Base-by-base conservation (phyloP, 164 flowering plant genomes). In the Cinnamomum micranthum region DNA sequence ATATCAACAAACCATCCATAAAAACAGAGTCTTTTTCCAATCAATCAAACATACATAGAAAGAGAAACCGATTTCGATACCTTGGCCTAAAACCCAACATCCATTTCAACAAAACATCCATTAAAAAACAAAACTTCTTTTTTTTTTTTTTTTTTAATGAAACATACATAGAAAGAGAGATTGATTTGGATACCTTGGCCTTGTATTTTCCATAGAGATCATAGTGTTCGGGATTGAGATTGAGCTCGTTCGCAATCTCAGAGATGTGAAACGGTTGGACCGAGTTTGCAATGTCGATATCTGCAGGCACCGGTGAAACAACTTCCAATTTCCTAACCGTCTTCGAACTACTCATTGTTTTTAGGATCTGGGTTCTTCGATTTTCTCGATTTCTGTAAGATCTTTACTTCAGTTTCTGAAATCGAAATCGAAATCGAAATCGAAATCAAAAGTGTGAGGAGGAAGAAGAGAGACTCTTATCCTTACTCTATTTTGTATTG, bases 171-270 rank as follows among this genome's bases (percentile, higher is more conserved):
- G 76, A 65, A 78, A 65, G 66, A 23, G 28, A 22, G 33, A 47
- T n/a, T 25, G 11, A 31, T 52, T 28, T 24, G 73, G 64, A 33
- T 28, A 94, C 99, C 98, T 94, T 96, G 78, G 99, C 99, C 78
- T 96, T 96, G 90, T 91, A 92, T 73, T 96, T 96, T 12, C 99
- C 99, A 74, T 94, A 96, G 24, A 91, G 93, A 86, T 96, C 99
- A 71, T 92, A 96, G 64, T 94, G 93, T 14, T 81, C 12, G 31
- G 97, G 82, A 33, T 69, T 81, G 74, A 96, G 92, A 82, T 85
- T 82, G 75, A 94, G 93, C 15, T 85, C 91, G 1, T 85, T n/a
- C 15, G 99, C 99, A 72, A 96, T 91, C 86, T 92, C 86, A 51
- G 97, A 84, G 69, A 96, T 90, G 78, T 92, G 97, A 65, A 92